A percentile compares a stretch with the other conserved stretches of the same genome.
These are phyloP conservation scores for Penicillium salamii DNA, from an alignment of 495 filamentous ascomycete genomes.

Conservation along the genomic window DNA sequence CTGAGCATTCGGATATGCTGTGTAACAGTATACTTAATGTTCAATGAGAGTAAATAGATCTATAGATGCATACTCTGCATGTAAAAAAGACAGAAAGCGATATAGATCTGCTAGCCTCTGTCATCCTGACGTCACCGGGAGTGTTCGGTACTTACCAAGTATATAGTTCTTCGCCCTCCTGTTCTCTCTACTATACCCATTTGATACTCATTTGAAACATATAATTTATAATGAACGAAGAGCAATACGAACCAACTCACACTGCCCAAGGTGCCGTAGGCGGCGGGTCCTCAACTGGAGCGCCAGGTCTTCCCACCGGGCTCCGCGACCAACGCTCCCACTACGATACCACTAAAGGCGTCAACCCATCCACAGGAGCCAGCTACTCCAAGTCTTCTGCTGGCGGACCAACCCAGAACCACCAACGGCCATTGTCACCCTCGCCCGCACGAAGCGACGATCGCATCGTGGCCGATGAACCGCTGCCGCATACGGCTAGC, in stretches of 20 bases:
- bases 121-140: conserved; percentile 21
- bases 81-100: too few species aligned
- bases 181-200: too few species aligned
- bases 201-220: too few species aligned
- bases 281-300: conserved; percentile 31
- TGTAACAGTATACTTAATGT: too few species aligned
- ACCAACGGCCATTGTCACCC: conserved; percentile 4
- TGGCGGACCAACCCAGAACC: conserved; percentile 3
- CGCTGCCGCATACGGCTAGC: conserved; percentile 13
- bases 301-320: conserved; percentile 21
- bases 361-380: conserved; percentile 30
- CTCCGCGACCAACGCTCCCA: conserved; percentile 14
- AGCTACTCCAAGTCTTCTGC: conserved; percentile 16
- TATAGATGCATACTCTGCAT: too few species aligned
- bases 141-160: too few species aligned
- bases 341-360: conserved; percentile 21
- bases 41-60: too few species aligned
- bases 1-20: too few species aligned
- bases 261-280: conserved; percentile 2
- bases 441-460: conserved; percentile 12
- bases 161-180: not conserved
- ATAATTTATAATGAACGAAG: conserved; percentile 1
- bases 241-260: not conserved
- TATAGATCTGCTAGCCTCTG: not conserved
- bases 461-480: conserved; percentile 7